Evolutionary conservation across 1,139 yeast species (phyloP).

Genomic region (Zygosaccharomyces pseudobailii): DNA sequence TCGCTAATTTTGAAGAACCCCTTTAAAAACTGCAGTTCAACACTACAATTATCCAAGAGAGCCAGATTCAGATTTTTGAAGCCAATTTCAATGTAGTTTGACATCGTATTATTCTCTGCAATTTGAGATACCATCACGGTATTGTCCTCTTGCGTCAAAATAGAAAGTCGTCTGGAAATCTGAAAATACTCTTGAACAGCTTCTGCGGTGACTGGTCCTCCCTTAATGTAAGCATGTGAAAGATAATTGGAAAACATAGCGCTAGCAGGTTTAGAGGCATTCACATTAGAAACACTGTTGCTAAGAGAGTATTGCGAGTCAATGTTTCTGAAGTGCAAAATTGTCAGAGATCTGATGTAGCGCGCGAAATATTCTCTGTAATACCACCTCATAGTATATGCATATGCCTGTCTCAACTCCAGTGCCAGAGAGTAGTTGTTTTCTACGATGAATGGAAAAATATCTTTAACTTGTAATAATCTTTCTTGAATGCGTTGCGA

Average conservation of each 20-base stretch:
- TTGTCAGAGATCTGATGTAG: slow-evolving; percentile 71
- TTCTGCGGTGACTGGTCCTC: slow-evolving; percentile 20
- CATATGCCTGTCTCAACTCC: slow-evolving; percentile 77
- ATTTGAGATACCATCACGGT: slow-evolving; percentile 78
- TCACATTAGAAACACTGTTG: slow-evolving; percentile 25
- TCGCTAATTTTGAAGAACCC: slow-evolving; percentile 58
- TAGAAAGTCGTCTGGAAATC: slow-evolving; percentile 53
- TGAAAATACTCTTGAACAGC: slow-evolving; percentile 45
- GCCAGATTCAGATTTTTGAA: slow-evolving; percentile 73
- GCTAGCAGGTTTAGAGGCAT: slow-evolving; percentile 17
- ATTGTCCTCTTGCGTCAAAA: slow-evolving; percentile 50
- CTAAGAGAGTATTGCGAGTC: slow-evolving; percentile 44
- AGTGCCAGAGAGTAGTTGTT: slow-evolving; percentile 62
- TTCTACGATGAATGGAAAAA: slow-evolving; percentile 50
- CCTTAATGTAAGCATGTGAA: slow-evolving; percentile 21
- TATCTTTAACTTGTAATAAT: slow-evolving; percentile 55
- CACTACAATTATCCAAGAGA: slow-evolving; percentile 68
- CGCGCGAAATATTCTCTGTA: slow-evolving; percentile 74
- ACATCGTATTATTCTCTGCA: slow-evolving; percentile 68
- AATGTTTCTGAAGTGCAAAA: slow-evolving; percentile 48
- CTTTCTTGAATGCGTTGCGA: slow-evolving; percentile 74
- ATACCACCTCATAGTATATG: slow-evolving; percentile 91
- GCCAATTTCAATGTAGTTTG: slow-evolving; percentile 67
- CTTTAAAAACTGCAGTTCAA: slow-evolving; percentile 67
- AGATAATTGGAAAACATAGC: slow-evolving; percentile 24